Conservation (phyloP, 495 filamentous ascomycete species). For the Letharia columbiana region DNA sequence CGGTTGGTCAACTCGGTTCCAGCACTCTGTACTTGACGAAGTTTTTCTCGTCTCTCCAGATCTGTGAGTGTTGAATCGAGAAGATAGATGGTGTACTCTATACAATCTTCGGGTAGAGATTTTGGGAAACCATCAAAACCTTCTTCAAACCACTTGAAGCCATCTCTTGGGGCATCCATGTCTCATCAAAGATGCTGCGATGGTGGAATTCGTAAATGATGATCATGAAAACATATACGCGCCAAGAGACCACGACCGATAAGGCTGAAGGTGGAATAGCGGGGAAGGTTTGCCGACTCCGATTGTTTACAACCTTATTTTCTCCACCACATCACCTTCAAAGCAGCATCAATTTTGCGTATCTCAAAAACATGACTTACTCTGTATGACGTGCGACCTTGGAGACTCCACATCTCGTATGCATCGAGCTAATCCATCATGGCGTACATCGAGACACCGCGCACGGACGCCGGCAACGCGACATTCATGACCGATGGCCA, state of each 20-base stretch:
- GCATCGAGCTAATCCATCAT: conserved; percentile 2
- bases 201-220: neutral
- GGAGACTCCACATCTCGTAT: neutral
- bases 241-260: neutral
- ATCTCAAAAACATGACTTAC: conserved; percentile 6
- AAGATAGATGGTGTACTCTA: conserved; percentile 77
- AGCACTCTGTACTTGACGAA: conserved; percentile 63
- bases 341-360: neutral
- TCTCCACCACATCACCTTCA: conserved; percentile 4
- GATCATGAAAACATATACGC: neutral
- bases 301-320: conserved; percentile 9
- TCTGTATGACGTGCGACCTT: neutral
- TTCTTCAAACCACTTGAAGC: conserved; percentile 37
- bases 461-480: conserved; percentile 69
- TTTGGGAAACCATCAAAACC: conserved; percentile 23
- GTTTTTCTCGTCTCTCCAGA: conserved; percentile 45
- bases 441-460: conserved; percentile 66
- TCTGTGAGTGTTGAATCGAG: conserved; percentile 45
- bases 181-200: neutral
- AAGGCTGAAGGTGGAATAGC: neutral
- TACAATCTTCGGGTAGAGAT: conserved; percentile 68
- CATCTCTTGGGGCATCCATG: conserved; percentile 30
- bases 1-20: conserved; percentile 53
- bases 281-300: conserved; percentile 14
- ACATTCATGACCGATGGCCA: conserved; percentile 62